Base-by-base conservation (phyloP, 495 filamentous ascomycete genomes). In the Jackrogersella multiformis region DNA sequence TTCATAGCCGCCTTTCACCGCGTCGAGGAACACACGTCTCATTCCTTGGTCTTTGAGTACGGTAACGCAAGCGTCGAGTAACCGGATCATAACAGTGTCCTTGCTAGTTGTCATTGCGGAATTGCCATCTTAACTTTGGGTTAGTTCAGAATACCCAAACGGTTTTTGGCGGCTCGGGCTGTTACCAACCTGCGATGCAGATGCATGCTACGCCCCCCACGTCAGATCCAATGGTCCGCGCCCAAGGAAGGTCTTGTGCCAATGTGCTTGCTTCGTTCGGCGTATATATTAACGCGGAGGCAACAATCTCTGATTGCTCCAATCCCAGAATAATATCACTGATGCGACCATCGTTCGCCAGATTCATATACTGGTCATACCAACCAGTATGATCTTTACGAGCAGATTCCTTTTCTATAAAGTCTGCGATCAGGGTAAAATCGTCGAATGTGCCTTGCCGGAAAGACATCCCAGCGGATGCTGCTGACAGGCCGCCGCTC, bases 161-260 rank as follows among this genome's bases (percentile, higher is more conserved):
- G 1, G 13, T 54, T 21, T n/a, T 38, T 26, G 54, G 42, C 5
- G 30, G 42, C 41, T 56, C 52, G 32, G 23, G 28, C 13, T 41
- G 26, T 45, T 16, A 70, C 69, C 35, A 66, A 78, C 86, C 81
- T 69, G 74, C 74, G 64, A 88, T 83, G 71, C 86, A 86, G 36
- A 89, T 77, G 65, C 87, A 89, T 28, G 85, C 84, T 26, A 88
- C 80, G 16, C 87, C 86, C 15, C 86, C 87, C 51, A 87, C 79
- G 61, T 85, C 81, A 32, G 78, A 77, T 16, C 79, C 82, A 63
- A 88, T 83, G 56, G 76, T 79, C 53, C 76, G 73, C 15, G 84
- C 82, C 87, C 87, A 89, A 6, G 87, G 87, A 26, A 88, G 75
- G 71, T 88, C 86, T 24, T 79, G 80, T 8, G 80, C 80, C 21